Conservation (phyloP, 441 rosid species). For the Theobroma grandiflorum region DNA sequence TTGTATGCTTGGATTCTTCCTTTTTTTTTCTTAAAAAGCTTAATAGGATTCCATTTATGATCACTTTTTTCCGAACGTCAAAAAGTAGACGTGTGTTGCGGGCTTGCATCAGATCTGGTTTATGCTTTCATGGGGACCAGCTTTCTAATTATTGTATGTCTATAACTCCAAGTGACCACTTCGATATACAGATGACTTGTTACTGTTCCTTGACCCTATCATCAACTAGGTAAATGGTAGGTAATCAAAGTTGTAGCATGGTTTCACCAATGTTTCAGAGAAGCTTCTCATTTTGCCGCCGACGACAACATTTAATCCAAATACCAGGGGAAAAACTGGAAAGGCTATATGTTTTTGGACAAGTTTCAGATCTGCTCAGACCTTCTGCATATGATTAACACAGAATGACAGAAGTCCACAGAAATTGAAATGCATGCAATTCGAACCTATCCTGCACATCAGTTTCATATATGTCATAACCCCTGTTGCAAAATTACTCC, state of each 20-base stretch:
- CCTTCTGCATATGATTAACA: no score
- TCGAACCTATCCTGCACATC: no score
- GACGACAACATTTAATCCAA: not conserved
- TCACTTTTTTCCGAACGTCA: not conserved
- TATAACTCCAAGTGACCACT: not conserved
- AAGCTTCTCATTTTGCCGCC: not conserved
- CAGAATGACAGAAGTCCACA: no score
- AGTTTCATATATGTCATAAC: not conserved
- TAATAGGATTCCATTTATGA: not conserved
- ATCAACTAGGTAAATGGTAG: not conserved
- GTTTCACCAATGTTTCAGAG: not conserved
- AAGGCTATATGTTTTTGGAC: not conserved
- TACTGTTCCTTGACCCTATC: not conserved
- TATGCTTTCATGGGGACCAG: not conserved
- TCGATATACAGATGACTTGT: not conserved
- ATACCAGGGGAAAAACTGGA: not conserved
- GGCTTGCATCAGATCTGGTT: not conserved
- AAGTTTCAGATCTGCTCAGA: no score
- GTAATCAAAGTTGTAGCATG: not conserved
- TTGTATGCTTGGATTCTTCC: no score
- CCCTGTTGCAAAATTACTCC: not conserved
- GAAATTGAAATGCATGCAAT: no score
- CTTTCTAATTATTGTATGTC: not conserved
- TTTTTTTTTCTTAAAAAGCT: no score
- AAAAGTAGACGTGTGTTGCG: not conserved